Evolutionary conservation across 495 filamentous ascomycete genomes (phyloP), one percentile per base, ranked within the genome.

Genomic region (Trichoderma virens): DNA sequence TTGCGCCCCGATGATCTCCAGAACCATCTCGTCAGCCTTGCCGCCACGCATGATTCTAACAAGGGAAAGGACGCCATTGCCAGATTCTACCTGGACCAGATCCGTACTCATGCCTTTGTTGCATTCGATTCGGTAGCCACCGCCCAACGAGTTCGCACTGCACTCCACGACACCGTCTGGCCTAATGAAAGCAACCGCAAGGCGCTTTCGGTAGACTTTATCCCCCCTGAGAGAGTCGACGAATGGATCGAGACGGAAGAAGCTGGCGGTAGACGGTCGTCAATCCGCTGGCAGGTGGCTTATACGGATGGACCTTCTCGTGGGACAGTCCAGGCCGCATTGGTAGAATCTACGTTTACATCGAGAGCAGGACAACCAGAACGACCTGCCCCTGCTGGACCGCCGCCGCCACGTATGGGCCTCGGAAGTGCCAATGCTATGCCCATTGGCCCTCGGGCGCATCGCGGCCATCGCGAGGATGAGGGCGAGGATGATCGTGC

Each of bases 91-190:
- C 80, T 97, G 32, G 93, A 98, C 71, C 72, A 79, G 3, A 91
- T 98, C 74, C 87, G 88, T 62, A 94, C 92, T 0, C 94, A 98
- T 70, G 91, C 91, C 54, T 88, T 97, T 70, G 88, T 88, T 34
- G 74, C 79, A 20, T 95, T 98, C 69, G 74, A 75, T 28, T 85
- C 75, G 63, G 74, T 87, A 34, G 76, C 86, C 2, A 86, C 89
- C 5, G 94, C 94, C 16, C 86, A 88, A 6, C 83, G 93, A 13
- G 93, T 90, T 20, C 88, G 94, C 35, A 83, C 85, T 0, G 82
- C 83, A 9, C 75, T 98, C 7, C 94, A 98, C 71, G 83, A 82
- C 45, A 82, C 81, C 3, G 79, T 91, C 43, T 98, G 92, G 91
- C 94, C 94, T 1, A 84, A 90, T 43, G 94, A 98, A 73, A 84